Evolutionary conservation across 768 basidiomycete species (phyloP).

Genomic region (Podaxis sp.): DNA sequence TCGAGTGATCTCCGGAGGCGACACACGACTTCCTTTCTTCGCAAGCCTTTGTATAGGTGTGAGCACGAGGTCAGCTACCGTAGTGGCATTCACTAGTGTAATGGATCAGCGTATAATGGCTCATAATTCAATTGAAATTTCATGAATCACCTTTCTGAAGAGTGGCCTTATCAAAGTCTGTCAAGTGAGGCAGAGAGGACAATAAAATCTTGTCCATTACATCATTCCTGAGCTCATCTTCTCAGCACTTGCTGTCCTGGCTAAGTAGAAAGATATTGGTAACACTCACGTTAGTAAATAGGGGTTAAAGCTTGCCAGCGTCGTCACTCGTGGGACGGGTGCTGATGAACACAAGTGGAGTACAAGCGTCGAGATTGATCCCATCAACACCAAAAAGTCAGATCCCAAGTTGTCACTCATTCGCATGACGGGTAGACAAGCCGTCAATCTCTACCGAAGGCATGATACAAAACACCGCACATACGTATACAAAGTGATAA

Average conservation of each 20-base stretch:
- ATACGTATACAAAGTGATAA: not conserved
- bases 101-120: not conserved
- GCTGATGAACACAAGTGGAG: too few species aligned
- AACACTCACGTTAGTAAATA: not conserved
- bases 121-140: too few species aligned
- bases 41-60: slow-evolving; percentile 47
- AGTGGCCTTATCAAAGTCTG: slow-evolving; percentile 17
- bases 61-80: slow-evolving; percentile 47
- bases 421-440: too few species aligned
- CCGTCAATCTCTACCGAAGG: too few species aligned
- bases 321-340: not conserved
- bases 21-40: slow-evolving; percentile 44
- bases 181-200: slow-evolving; percentile 8
- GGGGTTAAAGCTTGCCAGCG: not conserved
- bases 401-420: not conserved
- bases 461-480: too few species aligned
- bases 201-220: slow-evolving; percentile 10
- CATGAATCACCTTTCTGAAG: slow-evolving; percentile 27
- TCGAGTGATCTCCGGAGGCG: slow-evolving; percentile 42
- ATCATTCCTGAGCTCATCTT: not conserved
- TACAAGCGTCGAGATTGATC: not conserved
- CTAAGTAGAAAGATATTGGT: not conserved
- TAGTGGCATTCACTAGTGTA: slow-evolving; percentile 41
- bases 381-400: not conserved
- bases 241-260: not conserved